phyloP scores from a whole-genome alignment of 495 filamentous ascomycete species.

The Penicillium mononematosum region DNA sequence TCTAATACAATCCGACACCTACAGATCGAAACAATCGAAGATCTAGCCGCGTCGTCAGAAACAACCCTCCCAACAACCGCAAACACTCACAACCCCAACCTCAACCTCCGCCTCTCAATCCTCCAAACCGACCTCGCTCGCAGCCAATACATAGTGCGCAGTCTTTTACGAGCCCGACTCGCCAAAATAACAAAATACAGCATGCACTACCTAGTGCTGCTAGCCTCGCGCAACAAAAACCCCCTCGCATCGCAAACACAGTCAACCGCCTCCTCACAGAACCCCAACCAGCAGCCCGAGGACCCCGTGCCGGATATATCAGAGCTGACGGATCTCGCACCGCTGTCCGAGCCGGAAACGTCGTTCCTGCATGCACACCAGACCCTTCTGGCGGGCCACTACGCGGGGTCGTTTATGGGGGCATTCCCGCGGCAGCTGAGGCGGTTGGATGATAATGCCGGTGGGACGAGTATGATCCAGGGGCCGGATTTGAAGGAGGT shows the following conservation, averaged over 20 bases:
- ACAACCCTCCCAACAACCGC: slow-evolving; percentile 36
- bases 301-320: slow-evolving; percentile 40
- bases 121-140: slow-evolving; percentile 95
- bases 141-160: slow-evolving; percentile 85
- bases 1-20: background rate
- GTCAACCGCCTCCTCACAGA: slow-evolving; percentile 37
- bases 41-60: slow-evolving; percentile 57
- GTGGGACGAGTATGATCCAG: slow-evolving; percentile 89
- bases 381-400: slow-evolving; percentile 76
- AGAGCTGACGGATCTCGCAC: slow-evolving; percentile 41
- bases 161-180: slow-evolving; percentile 79
- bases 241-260: slow-evolving; percentile 45
- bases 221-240: slow-evolving; percentile 59
- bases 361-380: slow-evolving; percentile 81
- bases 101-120: slow-evolving; percentile 89
- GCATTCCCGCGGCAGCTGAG: slow-evolving; percentile 75
- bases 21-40: slow-evolving; percentile 71
- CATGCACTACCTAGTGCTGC: slow-evolving; percentile 44
- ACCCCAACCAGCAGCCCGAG: slow-evolving; percentile 28
- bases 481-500: slow-evolving; percentile 75
- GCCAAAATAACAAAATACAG: slow-evolving; percentile 61
- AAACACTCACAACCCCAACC: slow-evolving; percentile 74
- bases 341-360: slow-evolving; percentile 70
- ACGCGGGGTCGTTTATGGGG: slow-evolving; percentile 72
- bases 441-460: slow-evolving; percentile 83